phyloP scores from a whole-genome alignment of 2,329 filamentous ascomycete genomes.

The Aspergillus niger region DNA sequence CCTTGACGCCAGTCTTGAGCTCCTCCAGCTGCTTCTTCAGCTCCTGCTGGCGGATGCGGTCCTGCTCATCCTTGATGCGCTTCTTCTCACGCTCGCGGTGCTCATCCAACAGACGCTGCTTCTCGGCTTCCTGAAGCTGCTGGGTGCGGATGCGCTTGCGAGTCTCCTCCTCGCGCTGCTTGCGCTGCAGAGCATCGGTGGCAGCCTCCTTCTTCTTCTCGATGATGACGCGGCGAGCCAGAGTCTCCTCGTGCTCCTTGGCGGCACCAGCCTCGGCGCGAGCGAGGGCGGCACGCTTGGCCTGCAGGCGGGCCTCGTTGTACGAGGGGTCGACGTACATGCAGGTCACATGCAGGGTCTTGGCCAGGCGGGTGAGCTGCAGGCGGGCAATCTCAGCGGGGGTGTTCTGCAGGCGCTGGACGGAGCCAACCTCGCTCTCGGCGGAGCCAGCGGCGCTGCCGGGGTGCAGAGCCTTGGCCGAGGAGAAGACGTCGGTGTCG shows the following conservation, averaged over 20 bases:
- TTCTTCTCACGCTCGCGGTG: conserved; percentile 87
- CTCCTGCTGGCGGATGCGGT: conserved; percentile 88
- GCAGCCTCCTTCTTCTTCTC: conserved; percentile 96
- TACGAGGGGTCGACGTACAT: conserved; percentile 93
- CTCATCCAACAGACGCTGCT: conserved; percentile 85
- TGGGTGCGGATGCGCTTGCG: conserved; percentile 84
- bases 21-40: conserved; percentile 90
- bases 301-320: conserved; percentile 76
- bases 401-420: conserved; percentile 95
- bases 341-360: conserved; percentile 87
- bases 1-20: conserved; percentile 84
- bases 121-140: conserved; percentile 85
- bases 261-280: conserved; percentile 87
- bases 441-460: conserved; percentile 84
- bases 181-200: conserved; percentile 82
- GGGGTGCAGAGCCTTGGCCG: conserved; percentile 84
- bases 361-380: conserved; percentile 87
- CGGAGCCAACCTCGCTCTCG: conserved; percentile 77
- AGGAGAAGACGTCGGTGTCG: conserved; percentile 97
- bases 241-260: conserved; percentile 81
- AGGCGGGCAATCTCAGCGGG: conserved; percentile 96
- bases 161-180: conserved; percentile 89
- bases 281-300: conserved; percentile 75
- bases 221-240: conserved; percentile 86
- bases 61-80: conserved; percentile 81